Evolutionary conservation across 805 yeast species (phyloP).

Genomic region (Saturnispora halmiae): DNA sequence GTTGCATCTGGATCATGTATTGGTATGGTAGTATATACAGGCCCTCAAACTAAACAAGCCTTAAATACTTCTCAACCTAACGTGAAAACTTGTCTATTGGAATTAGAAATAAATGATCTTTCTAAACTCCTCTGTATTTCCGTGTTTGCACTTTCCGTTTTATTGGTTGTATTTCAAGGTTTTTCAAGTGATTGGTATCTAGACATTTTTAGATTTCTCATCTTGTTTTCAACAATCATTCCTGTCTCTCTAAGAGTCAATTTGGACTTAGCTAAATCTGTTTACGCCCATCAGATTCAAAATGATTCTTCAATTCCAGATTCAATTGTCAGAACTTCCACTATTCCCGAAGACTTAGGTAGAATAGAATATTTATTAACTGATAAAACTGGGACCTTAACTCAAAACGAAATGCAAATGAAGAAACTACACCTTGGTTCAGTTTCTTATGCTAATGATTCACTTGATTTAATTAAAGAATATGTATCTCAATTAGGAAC

Average conservation of each 20-base stretch:
- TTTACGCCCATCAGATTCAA: conserved; percentile 91
- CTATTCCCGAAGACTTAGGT: conserved; percentile 96
- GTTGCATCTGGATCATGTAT: conserved; percentile 88
- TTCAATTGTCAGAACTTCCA: conserved; percentile 91
- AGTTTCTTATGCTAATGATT: conserved; percentile 85
- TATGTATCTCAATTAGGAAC: conserved; percentile 37
- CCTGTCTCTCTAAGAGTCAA: conserved; percentile 95
- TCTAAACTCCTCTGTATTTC: conserved; percentile 84
- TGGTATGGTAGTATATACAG: conserved; percentile 86
- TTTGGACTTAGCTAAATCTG: conserved; percentile 89
- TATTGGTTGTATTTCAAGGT: conserved; percentile 74
- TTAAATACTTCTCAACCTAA: conserved; percentile 85
- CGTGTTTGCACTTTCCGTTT: conserved; percentile 69
- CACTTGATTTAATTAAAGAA: conserved; percentile 79
- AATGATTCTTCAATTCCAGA: conserved; percentile 73
- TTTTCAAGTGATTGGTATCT: conserved; percentile 73
- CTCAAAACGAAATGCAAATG: conserved; percentile 97
- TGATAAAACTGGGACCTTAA: conserved; percentile 95
- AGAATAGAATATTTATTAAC: conserved; percentile 85
- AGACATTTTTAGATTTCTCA: conserved; percentile 82
- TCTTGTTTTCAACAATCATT: conserved; percentile 87
- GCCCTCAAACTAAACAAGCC: conserved; percentile 87
- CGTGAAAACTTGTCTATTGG: conserved; percentile 83
- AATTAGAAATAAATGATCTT: conserved; percentile 78
- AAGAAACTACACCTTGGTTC: conserved; percentile 88